Evolutionary conservation across 352 stramenopile genomes (phyloP), one percentile per base, ranked within the genome.

Genomic region (Sclerospora graminicola): DNA sequence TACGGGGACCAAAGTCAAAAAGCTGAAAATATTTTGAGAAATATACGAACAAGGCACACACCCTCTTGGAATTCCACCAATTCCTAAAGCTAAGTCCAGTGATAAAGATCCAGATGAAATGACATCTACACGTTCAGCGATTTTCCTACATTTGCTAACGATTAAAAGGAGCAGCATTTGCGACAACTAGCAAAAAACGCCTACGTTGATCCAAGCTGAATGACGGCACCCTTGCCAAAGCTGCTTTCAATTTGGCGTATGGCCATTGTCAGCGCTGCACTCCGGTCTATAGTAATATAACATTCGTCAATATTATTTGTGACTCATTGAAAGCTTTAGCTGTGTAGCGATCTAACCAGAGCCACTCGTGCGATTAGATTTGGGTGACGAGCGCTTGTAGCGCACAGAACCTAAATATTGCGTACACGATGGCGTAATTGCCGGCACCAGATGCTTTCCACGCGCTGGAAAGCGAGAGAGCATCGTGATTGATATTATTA

Each of bases 201-300:
- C 54, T 78, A 79, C 60, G 83, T 91, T 20, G 95, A 92, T 4
- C 95, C 95, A 16, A 99, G 65, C 46, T 97, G 93, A 65, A 98
- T 96, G 36, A 99, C 94, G 0, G 87, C 83, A n/a, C 95, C 95
- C 39, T 96, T 91, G 41, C 94, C 94, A 57, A 98, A 98, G 59
- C 72, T 89, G 45, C 88, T 89, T 72, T 98, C 94, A 57, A 98
- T 98, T 63, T 97, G 82, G 28, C 84, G 80, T 32, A 98, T 85
- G 1, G 96, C 94, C 63, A 96, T 96, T 19, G 95, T 80, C 36
- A 98, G 63, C n/a, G 92, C 92, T 23, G 69, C 66, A 40, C 72
- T 81, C 33, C 82, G 82, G 45, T 92, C 79, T 88, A 37, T 24
- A 27, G 8, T 20, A 26, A 10, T 15, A 33, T n/a, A 37, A 13